phyloP scores from a whole-genome alignment of 306 rosid genomes.

The Coriaria nepalensis region DNA sequence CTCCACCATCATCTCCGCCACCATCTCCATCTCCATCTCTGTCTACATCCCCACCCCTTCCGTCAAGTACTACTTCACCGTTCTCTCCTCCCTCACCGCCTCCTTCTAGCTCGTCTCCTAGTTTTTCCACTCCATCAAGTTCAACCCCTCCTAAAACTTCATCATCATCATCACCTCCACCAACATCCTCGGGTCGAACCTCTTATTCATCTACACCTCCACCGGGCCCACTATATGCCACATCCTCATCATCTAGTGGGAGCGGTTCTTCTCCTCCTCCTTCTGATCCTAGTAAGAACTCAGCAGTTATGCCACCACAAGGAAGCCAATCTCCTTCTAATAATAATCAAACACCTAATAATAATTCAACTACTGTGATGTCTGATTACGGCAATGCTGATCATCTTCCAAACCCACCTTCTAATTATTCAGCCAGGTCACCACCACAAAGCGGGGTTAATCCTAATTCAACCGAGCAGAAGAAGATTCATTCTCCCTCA shows the following conservation, averaged over 20 bases:
- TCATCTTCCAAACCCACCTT: too few relatives aligned
- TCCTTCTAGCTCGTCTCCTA: background rate
- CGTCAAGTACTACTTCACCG: background rate
- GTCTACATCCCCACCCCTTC: background rate
- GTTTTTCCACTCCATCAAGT: slow-evolving; percentile 7
- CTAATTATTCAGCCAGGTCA: too few relatives aligned
- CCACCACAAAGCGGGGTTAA: too few relatives aligned
- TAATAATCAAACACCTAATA: background rate
- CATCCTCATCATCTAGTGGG: background rate
- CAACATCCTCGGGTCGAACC: slow-evolving; percentile 1
- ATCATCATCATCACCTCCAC: slow-evolving; percentile 11
- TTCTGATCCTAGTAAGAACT: background rate
- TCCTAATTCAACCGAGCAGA: too few relatives aligned
- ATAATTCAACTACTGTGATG: background rate
- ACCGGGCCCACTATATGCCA: slow-evolving; percentile 2
- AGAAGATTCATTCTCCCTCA: too few relatives aligned
- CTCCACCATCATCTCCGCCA: background rate
- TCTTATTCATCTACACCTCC: slow-evolving; percentile 21
- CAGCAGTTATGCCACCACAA: background rate
- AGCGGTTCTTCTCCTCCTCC: slow-evolving; percentile 2
- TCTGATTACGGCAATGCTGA: too few relatives aligned
- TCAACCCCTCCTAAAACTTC: slow-evolving; percentile 8
- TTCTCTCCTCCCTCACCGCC: slow-evolving; percentile 9
- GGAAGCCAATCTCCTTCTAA: background rate
- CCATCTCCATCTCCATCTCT: slow-evolving; percentile 4